These are phyloP conservation scores for Monosporascus cannonballus DNA, from an alignment of 2,329 filamentous ascomycete species.

Conservation along the genomic window DNA sequence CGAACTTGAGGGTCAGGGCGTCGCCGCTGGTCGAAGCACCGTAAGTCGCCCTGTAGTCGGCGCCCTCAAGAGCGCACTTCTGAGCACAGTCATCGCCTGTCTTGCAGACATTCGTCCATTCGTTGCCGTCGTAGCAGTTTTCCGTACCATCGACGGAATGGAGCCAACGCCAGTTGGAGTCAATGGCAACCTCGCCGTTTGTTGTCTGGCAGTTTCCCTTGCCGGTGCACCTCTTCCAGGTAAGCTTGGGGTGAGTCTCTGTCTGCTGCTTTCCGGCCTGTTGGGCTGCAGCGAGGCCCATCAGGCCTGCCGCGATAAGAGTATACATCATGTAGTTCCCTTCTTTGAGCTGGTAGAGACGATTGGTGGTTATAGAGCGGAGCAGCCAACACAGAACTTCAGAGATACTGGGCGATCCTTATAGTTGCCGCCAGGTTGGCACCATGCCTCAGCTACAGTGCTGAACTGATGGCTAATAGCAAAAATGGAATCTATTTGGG, in stretches of 20 bases:
- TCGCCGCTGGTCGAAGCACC: constrained; percentile 42
- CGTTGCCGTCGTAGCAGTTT: constrained; percentile 46
- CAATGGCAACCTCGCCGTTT: constrained; percentile 41
- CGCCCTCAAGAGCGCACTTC: constrained; percentile 40
- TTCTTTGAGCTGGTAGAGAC: neutral
- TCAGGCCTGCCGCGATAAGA: constrained; percentile 26
- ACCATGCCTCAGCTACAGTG: neutral
- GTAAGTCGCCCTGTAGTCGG: constrained; percentile 39
- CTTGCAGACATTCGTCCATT: constrained; percentile 30
- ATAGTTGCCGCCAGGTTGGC: neutral
- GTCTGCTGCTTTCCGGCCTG: constrained; percentile 33
- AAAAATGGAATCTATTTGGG: neutral
- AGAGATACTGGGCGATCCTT: neutral
- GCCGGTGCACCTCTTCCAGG: constrained; percentile 40
- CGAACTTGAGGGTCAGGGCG: constrained; percentile 44
- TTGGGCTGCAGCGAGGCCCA: constrained; percentile 35
- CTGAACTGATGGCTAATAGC: too few relatives aligned
- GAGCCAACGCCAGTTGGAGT: constrained; percentile 49
- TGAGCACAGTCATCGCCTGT: constrained; percentile 33
- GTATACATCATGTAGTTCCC: constrained; percentile 19
- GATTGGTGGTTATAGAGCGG: neutral
- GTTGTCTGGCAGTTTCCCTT: constrained; percentile 37
- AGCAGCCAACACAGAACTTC: neutral
- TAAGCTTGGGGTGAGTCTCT: constrained; percentile 41
- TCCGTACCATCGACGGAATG: constrained; percentile 34